Conservation (phyloP, 805 yeast genomes). For the Candida schatavii region DNA sequence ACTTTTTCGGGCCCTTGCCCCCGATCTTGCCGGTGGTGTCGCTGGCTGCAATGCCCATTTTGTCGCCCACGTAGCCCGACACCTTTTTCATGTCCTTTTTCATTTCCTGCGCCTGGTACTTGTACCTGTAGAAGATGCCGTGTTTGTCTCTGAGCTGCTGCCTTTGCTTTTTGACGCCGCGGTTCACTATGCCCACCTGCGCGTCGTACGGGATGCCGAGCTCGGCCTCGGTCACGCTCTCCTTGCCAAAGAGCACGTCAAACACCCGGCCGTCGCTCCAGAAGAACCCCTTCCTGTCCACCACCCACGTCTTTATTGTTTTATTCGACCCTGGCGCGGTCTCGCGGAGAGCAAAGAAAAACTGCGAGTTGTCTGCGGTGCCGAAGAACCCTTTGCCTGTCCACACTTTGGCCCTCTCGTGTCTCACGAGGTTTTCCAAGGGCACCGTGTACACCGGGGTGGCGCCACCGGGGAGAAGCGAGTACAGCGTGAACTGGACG, state of each 20-base stretch:
- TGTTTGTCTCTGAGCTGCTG: conserved; percentile 49
- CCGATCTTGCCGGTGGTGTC: no score
- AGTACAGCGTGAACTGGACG: conserved; percentile 69
- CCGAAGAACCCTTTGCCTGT: conserved; percentile 90
- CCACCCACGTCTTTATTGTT: conserved; percentile 60
- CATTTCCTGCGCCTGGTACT: conserved; percentile 35
- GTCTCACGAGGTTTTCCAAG: conserved; percentile 50
- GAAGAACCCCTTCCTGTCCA: conserved; percentile 83
- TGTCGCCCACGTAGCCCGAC: conserved; percentile 17
- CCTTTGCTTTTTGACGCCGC: conserved; percentile 48
- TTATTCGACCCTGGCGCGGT: conserved; percentile 29
- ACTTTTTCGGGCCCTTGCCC: no score
- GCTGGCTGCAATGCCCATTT: conserved; percentile 1
- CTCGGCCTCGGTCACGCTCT: conserved; percentile 72
- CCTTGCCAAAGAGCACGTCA: conserved; percentile 79
- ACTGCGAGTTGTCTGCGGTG: conserved; percentile 69
- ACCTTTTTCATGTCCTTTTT: conserved; percentile 25
- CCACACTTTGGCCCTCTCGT: conserved; percentile 66
- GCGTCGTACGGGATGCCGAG: conserved; percentile 63
- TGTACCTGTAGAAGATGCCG: conserved; percentile 61
- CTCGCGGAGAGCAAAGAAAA: conserved; percentile 71
- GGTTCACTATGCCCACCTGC: conserved; percentile 47
- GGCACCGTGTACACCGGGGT: conserved; percentile 75
- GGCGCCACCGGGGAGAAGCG: conserved; percentile 69
- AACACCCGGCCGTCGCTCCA: conserved; percentile 91